phyloP scores from a whole-genome alignment of 352 stramenopile species.

The Phytophthora brassicae region DNA sequence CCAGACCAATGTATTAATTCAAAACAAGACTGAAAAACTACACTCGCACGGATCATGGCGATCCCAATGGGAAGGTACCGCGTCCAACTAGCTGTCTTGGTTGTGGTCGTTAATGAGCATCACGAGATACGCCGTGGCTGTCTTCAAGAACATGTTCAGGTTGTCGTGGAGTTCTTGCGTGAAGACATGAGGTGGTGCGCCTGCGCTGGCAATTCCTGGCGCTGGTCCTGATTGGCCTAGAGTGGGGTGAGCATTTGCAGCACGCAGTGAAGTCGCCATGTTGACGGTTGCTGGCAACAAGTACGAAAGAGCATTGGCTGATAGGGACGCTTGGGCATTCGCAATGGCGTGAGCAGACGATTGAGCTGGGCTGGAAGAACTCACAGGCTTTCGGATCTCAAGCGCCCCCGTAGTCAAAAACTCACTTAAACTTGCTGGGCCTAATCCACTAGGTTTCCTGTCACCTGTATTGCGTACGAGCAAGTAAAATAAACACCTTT shows the following conservation, averaged over 20 bases:
- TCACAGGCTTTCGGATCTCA: neutral
- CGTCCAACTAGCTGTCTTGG: neutral
- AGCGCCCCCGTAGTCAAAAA: slow-evolving; percentile 24
- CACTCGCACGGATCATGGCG: no score
- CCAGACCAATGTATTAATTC: no score
- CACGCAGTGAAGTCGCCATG: slow-evolving; percentile 14
- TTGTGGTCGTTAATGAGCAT: slow-evolving; percentile 46
- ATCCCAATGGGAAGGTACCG: no score
- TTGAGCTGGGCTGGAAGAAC: slow-evolving; percentile 7
- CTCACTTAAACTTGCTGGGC: slow-evolving; percentile 19
- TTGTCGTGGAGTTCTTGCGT: slow-evolving; percentile 39
- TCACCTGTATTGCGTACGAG: slow-evolving; percentile 19
- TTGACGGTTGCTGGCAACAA: slow-evolving; percentile 29
- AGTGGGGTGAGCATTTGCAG: slow-evolving; percentile 8
- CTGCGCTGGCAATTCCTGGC: neutral
- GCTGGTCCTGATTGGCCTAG: neutral
- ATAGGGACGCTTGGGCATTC: slow-evolving; percentile 26
- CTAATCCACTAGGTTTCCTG: slow-evolving; percentile 6
- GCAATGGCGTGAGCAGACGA: slow-evolving; percentile 21
- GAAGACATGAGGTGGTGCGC: slow-evolving; percentile 18
- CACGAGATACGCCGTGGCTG: slow-evolving; percentile 37
- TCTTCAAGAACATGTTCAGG: slow-evolving; percentile 46
- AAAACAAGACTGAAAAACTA: no score
- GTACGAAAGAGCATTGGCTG: slow-evolving; percentile 33
- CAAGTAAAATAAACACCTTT: neutral